These are phyloP conservation scores for Pestalotiopsis sp. DNA, from an alignment of 2,329 filamentous ascomycete genomes.

Conservation along the genomic window DNA sequence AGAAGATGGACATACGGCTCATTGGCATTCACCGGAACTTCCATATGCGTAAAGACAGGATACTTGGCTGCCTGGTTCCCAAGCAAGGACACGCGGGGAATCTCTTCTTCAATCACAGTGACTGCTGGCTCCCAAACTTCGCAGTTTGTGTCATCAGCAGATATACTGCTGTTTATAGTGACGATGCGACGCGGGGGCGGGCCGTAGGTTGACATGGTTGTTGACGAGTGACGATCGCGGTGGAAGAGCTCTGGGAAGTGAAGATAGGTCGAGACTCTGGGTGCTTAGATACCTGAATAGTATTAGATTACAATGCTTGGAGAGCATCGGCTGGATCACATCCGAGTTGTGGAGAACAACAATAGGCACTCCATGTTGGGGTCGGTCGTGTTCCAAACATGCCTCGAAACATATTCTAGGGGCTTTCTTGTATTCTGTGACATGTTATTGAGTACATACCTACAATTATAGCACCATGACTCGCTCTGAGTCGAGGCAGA, in stretches of 20 bases:
- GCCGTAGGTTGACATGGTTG: background rate
- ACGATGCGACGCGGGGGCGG: background rate
- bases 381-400: background rate
- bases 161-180: background rate
- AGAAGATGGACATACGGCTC: background rate
- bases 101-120: background rate
- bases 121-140: background rate
- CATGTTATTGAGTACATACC: background rate
- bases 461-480: background rate
- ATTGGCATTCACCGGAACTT: background rate
- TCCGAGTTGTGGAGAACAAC: background rate
- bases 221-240: background rate
- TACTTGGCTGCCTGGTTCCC: background rate
- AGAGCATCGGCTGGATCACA: background rate
- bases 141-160: background rate
- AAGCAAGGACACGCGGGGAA: background rate
- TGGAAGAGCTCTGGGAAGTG: too few species aligned
- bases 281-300: too few species aligned
- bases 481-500: background rate
- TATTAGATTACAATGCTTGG: background rate
- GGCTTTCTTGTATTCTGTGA: background rate
- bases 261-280: too few species aligned
- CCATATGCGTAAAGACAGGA: background rate
- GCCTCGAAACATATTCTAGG: background rate
- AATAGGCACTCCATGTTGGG: background rate